phyloP scores from a whole-genome alignment of 352 stramenopile species.

The Globisporangium ultimum region DNA sequence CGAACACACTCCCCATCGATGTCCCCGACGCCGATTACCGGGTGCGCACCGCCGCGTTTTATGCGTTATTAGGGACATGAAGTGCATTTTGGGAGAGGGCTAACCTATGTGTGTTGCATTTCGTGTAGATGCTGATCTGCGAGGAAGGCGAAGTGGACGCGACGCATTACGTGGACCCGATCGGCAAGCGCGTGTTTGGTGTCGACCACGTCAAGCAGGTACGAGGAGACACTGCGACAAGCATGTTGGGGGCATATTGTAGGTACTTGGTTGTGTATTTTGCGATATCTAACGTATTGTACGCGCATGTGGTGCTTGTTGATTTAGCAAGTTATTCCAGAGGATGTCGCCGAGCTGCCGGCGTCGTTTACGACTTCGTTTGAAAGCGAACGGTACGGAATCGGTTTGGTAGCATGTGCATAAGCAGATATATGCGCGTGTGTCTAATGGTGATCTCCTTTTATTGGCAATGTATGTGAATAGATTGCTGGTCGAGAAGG shows the following conservation, averaged over 20 bases:
- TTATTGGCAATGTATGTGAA: slow-evolving; percentile 3
- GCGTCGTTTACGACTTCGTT: slow-evolving; percentile 36
- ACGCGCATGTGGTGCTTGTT: not conserved
- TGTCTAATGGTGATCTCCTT: not conserved
- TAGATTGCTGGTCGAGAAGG: slow-evolving; percentile 55
- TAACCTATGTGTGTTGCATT: not conserved
- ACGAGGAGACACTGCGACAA: not conserved
- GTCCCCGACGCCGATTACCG: slow-evolving; percentile 79
- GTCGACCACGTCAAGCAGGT: slow-evolving; percentile 88
- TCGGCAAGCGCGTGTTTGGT: slow-evolving; percentile 64
- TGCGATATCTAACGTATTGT: not conserved
- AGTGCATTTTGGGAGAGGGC: not conserved
- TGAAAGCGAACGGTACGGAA: slow-evolving; percentile 63
- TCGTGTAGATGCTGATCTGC: slow-evolving; percentile 73
- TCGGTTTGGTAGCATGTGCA: not conserved
- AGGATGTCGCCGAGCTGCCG: slow-evolving; percentile 49
- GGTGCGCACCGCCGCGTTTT: slow-evolving; percentile 18
- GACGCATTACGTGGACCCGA: slow-evolving; percentile 82
- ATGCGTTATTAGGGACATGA: too few species aligned
- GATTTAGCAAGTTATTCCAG: slow-evolving; percentile 38
- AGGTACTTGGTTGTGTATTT: not conserved
- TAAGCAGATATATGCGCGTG: too few species aligned
- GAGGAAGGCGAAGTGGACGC: slow-evolving; percentile 77
- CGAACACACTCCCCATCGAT: slow-evolving; percentile 56
- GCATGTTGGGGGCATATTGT: not conserved